Conservation (phyloP, 2,329 filamentous ascomycete genomes). For the Chalara sp. region DNA sequence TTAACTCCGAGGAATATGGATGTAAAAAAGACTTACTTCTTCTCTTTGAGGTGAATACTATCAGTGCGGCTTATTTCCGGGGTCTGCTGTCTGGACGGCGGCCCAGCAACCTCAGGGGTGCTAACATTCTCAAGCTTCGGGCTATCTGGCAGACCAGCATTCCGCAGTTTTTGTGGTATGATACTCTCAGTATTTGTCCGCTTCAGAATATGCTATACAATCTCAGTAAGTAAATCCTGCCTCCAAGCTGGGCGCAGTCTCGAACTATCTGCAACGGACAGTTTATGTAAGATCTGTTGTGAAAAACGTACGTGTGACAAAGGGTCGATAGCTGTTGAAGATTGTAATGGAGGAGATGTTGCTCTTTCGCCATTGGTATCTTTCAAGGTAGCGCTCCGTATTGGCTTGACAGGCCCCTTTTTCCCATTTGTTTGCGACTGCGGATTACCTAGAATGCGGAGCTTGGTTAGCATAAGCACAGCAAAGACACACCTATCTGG, state of each 20-base stretch:
- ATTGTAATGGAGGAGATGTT: slow-evolving; percentile 8
- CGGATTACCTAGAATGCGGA: slow-evolving; percentile 15
- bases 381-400: slow-evolving; percentile 20
- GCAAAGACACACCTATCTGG: background rate
- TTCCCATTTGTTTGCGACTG: slow-evolving; percentile 15
- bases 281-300: too few relatives aligned
- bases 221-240: slow-evolving; percentile 11
- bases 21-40: slow-evolving; percentile 47
- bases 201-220: slow-evolving; percentile 48
- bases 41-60: slow-evolving; percentile 43
- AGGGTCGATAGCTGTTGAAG: slow-evolving; percentile 51
- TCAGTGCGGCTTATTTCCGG: slow-evolving; percentile 23
- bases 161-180: slow-evolving; percentile 43
- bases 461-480: slow-evolving; percentile 18
- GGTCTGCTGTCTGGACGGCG: slow-evolving; percentile 30
- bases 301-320: slow-evolving; percentile 53
- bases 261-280: too few relatives aligned
- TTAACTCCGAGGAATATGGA: too few relatives aligned
- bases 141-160: slow-evolving; percentile 45
- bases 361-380: slow-evolving; percentile 16
- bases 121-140: slow-evolving; percentile 26
- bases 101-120: slow-evolving; percentile 17
- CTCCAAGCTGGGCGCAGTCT: too few relatives aligned
- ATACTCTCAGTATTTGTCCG: slow-evolving; percentile 59
- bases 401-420: slow-evolving; percentile 20